Base-by-base conservation (phyloP, 495 filamentous ascomycete species). In the Hypoxylon perforatum region DNA sequence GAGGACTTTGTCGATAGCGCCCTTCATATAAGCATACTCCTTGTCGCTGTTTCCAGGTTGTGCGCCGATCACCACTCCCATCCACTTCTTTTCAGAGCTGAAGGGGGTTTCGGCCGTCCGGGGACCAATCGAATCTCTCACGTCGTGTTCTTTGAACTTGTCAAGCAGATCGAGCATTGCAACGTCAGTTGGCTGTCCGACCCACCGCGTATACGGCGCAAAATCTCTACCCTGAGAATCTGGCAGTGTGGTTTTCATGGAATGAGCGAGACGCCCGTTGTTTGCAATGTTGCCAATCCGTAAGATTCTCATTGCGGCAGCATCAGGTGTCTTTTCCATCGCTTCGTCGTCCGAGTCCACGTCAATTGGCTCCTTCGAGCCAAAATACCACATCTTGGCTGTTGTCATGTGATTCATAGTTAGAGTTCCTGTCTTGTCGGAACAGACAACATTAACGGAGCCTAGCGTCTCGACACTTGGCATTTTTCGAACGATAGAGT, bases 401-500 rank as follows among this genome's bases (percentile, higher is more conserved):
- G 96, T 94, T 2, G 96, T 96, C 94, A 98, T 97, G 72, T 98
- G 96, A 73, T 98, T 99, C 76, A 91, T 91, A 0, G 95, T 99
- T 52, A 99, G 76, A 18, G 95, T 99, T 19, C 94, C 90, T 17
- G 95, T 99, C 80, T 99, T 99, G 79, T 99, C 95, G 73, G 92
- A 97, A 79, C 95, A 99, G 23, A 99, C 91, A 46, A 99, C 95
- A 75, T 97, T 98, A 28, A 99, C 95, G 42, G 92, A 96, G 17
- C 96, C 95, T n/a, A 99, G 80, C 4, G 95, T 98, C 69, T 99
- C 95, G 3, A 99, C 95, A 74, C 93, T 97, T 12, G 95, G 95
- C 70, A 99, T 89, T 73, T 90, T 90, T 61, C 95, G 88, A 67
- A 99, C 95, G 73, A 98, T 98, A 4, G 95, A 95, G 47, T 94